phyloP scores from a whole-genome alignment of 148 eudicot genomes.

The Oxyria digyna region DNA sequence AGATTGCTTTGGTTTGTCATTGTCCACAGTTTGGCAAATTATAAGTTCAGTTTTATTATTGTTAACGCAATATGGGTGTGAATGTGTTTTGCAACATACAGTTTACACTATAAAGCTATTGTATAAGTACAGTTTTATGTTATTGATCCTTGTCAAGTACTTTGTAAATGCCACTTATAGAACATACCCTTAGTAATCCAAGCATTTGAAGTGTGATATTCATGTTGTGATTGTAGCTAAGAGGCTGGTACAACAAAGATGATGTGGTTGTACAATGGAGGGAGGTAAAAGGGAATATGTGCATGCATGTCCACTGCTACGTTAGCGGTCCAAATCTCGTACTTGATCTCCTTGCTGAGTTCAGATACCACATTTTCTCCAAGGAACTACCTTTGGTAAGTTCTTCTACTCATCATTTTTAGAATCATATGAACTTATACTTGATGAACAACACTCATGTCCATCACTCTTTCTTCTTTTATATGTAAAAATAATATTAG shows the following conservation, averaged over 20 bases:
- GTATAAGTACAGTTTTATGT: too few relatives aligned
- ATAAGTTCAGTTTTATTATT: too few relatives aligned
- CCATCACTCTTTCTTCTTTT: not conserved
- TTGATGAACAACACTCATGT: not conserved
- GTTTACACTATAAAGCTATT: too few relatives aligned
- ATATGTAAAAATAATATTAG: slow-evolving; percentile 14
- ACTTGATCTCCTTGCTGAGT: slow-evolving; percentile 63
- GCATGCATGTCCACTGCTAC: slow-evolving; percentile 69
- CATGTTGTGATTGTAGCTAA: slow-evolving; percentile 36
- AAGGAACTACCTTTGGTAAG: slow-evolving; percentile 87
- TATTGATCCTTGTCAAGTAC: not conserved
- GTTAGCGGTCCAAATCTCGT: slow-evolving; percentile 72
- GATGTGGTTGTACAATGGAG: slow-evolving; percentile 95
- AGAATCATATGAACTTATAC: not conserved
- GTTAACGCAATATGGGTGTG: too few relatives aligned
- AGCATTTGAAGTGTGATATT: not conserved
- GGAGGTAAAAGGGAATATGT: slow-evolving; percentile 48
- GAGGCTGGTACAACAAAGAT: slow-evolving; percentile 87
- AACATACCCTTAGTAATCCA: not conserved
- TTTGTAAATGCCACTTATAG: not conserved
- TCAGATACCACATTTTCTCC: slow-evolving; percentile 81
- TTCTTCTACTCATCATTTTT: slow-evolving; percentile 6
- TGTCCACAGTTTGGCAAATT: too few relatives aligned
- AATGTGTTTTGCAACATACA: too few relatives aligned
- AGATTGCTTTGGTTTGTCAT: too few relatives aligned